Evolutionary conservation across 208 protist species (phyloP), one percentile per base, ranked within the genome.

Genomic region (Trypanosoma cruzi): DNA sequence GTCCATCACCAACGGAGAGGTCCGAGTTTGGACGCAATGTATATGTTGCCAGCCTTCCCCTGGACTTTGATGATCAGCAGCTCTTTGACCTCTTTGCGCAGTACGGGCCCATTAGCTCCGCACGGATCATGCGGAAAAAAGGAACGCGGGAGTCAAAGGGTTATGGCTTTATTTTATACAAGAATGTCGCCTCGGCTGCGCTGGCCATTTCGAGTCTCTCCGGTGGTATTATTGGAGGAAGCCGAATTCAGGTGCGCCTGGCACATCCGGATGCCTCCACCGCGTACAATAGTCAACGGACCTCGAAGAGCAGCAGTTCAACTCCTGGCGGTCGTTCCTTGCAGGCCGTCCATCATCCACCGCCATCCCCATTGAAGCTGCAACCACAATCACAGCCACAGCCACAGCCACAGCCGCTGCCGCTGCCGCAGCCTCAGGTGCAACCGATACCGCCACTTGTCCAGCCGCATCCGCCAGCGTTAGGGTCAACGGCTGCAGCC

Each of bases 101-200:
- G 4, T 91, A 80, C 46, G 88, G 88, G 16, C 50, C 59, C 37
- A 87, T 94, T 62, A 67, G n/a, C 22, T 89, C 82, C 26, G 84
- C 85, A 18, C 73, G 82, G 32, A 81, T 93, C 52, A 93, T 93
- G 88, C 82, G 77, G 26, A 60, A 65, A 8, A 90, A 87, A 49
- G 70, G 73, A 16, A 91, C 81, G 0, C 80, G 78, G 8, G 53
- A 71, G 36, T 90, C 82, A 24, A 90, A 86, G 48, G 89, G 85
- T 1, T 92, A 94, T 65, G 89, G 89, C 42, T 96, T 96, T 71
- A 88, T 96, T 24, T 75, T 90, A 48, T 92, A 81, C 65, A 82
- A 80, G 61, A 61, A 85, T 44, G 28, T 56, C 13, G 46, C 28
- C 22, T 69, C 68, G 20, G 89, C 89, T 0, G 77, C 74, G 64